Percentiles rank a stretch among this genome's conserved stretches.
phyloP scores from a whole-genome alignment of 2,329 filamentous ascomycete genomes.

The Aspergillus brasiliensis region DNA sequence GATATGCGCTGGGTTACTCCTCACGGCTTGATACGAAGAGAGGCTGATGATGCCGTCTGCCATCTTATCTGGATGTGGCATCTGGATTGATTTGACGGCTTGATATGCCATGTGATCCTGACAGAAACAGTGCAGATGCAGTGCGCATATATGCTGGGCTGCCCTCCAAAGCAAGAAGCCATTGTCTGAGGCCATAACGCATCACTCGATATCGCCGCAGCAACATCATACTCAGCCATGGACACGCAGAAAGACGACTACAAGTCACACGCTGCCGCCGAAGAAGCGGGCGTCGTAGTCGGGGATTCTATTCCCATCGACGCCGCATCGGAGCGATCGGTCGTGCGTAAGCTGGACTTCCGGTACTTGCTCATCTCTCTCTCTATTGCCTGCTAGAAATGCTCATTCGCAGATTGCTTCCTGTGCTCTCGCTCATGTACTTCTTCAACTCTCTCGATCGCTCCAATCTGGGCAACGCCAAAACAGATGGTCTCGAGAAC shows the following conservation, averaged over 20 bases:
- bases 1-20: too few species aligned
- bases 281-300: neutral
- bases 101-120: too few species aligned
- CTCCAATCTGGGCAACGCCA: conserved; percentile 54
- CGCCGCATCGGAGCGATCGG: conserved; percentile 7
- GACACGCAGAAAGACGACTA: neutral
- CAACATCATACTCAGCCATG: neutral
- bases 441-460: conserved; percentile 56
- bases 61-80: too few species aligned
- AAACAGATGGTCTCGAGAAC: conserved; percentile 52
- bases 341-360: conserved; percentile 17
- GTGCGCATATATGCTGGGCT: too few species aligned
- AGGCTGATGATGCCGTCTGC: too few species aligned
- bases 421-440: conserved; percentile 46
- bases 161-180: too few species aligned
- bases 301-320: conserved; percentile 6
- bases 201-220: too few species aligned
- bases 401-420: conserved; percentile 1
- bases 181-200: too few species aligned
- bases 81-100: too few species aligned
- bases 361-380: neutral
- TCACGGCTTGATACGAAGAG: too few species aligned
- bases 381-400: neutral
- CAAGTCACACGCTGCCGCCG: conserved; percentile 8
- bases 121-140: too few species aligned